A percentile compares a stretch with the other conserved stretches of the same genome.
Conservation (phyloP, 2,329 filamentous ascomycete species). For the Colletotrichum agaves region DNA sequence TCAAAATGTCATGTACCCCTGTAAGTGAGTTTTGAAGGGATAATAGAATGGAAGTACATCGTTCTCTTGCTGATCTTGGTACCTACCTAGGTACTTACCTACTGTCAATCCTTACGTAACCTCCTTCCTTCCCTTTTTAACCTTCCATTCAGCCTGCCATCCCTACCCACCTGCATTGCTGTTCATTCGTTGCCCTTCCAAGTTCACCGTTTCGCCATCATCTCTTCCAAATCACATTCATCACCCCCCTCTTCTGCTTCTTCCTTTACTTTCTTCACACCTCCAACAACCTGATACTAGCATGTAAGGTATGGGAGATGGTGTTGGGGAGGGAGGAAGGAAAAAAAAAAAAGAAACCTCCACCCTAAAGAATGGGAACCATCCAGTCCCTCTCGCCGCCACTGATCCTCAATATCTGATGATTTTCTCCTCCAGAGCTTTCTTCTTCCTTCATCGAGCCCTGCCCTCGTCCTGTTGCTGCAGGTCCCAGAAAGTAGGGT, state of each 20-base stretch:
- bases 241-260: not conserved
- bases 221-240: not conserved
- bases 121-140: not conserved
- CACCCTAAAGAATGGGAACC: not conserved
- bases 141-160: no score
- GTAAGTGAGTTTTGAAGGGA: no score
- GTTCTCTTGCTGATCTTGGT: no score
- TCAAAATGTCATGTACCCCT: no score
- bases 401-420: not conserved
- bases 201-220: not conserved
- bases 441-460: slow-evolving; percentile 13
- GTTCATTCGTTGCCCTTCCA: not conserved
- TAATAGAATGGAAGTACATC: no score
- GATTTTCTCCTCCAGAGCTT: slow-evolving; percentile 8
- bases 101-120: not conserved
- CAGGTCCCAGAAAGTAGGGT: slow-evolving; percentile 13
- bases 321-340: no score
- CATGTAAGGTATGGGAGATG: no score
- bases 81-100: no score
- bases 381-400: not conserved
- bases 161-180: not conserved
- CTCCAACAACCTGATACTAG: not conserved
- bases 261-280: not conserved
- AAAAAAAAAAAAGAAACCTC: not conserved
- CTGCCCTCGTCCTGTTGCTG: not conserved